Base-by-base conservation (phyloP, 2,329 filamentous ascomycete species). In the Alternaria ventricosa region DNA sequence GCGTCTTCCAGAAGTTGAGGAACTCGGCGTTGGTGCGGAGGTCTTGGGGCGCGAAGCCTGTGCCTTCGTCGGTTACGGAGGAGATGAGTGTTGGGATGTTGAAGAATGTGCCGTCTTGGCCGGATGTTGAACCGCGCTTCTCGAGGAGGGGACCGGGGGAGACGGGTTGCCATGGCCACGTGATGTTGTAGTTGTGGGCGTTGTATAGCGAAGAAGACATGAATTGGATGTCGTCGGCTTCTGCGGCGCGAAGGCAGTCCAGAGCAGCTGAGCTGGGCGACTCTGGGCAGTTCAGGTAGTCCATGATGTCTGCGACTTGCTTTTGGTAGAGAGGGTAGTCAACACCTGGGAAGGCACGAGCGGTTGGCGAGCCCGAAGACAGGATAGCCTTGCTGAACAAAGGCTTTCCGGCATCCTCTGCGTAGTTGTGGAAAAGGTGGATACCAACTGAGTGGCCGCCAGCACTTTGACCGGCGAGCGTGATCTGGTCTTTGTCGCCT, bases 111-210 rank as follows among this genome's bases (percentile, higher is more conserved):
- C 71, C 72, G 10, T 79, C 74, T 23, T 70, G 57, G 33, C 76
- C 76, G 22, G 76, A 78, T 3, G 63, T 63, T 0, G 83, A 85
- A 18, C 84, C 84, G 6, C 80, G 77, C 57, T 84, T 84, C 66
- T 85, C 83, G 4, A 85, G 75, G 0, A 85, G 60, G 0, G 81
- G 81, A 0, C 83, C 84, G 0, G 82, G 82, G 0, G 83, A 82
- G 0, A 81, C 80, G 1, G 84, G 84, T 55, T 85, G 84, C 71
- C 83, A 86, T 0, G 84, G 83, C 84, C 84, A 85, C 0, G 82
- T 85, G 25, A 83, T 72, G 41, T 78, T 78, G 15, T 78, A 77
- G 5, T 81, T 71, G 5, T 80, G 80, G 0, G 79, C 76, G 3
- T 76, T 69, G 59, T 79, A 84, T 3, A 84, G 58, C 20, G 78